Conservation (phyloP, 805 yeast genomes). For the Candida bentonensis region DNA sequence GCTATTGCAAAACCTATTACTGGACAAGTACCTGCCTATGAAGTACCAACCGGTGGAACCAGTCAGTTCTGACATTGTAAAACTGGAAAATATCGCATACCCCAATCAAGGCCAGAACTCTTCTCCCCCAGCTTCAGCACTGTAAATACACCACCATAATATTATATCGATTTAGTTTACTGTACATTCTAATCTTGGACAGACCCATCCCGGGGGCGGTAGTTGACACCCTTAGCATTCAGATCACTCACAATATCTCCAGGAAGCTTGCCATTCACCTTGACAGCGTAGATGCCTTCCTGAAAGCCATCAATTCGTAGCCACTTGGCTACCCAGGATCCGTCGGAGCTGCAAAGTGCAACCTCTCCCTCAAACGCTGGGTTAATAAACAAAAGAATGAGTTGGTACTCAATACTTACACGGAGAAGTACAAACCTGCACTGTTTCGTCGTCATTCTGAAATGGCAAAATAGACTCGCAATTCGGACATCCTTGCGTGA, state of each 20-base stretch:
- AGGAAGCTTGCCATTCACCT: constrained; percentile 83
- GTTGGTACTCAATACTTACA: constrained; percentile 18
- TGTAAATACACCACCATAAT: too few species aligned
- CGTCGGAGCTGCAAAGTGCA: constrained; percentile 71
- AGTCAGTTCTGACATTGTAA: background rate
- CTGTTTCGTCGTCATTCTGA: constrained; percentile 66
- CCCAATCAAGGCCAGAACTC: too few species aligned
- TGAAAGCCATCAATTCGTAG: constrained; percentile 76
- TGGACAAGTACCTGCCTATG: constrained; percentile 56
- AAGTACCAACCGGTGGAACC: constrained; percentile 28
- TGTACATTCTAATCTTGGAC: constrained; percentile 22
- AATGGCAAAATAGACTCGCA: constrained; percentile 79
- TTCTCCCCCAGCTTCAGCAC: too few species aligned
- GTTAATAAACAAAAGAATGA: background rate
- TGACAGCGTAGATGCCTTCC: constrained; percentile 87
- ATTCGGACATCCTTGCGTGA: constrained; percentile 86
- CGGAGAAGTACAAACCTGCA: constrained; percentile 89
- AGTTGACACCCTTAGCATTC: constrained; percentile 60
- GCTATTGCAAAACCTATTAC: constrained; percentile 52
- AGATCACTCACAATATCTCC: constrained; percentile 67
- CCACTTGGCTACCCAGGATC: constrained; percentile 97
- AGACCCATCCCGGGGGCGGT: constrained; percentile 88
- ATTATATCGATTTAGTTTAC: background rate
- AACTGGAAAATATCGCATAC: background rate
- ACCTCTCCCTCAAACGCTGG: constrained; percentile 80